Conservation (phyloP, 73 alveolate species). For the Paramecium biaurelia region DNA sequence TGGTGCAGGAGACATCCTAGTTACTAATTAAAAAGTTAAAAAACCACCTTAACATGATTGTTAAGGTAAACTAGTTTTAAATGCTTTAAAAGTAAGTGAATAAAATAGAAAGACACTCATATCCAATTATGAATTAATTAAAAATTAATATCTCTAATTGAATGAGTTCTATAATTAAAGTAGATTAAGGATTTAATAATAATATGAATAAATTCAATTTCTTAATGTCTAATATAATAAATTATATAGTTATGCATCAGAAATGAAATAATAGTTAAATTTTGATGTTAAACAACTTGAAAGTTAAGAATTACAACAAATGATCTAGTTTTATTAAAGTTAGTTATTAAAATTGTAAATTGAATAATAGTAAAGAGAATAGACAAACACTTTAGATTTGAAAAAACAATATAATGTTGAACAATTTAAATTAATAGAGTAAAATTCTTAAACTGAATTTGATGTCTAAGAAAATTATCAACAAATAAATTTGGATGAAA, state of each 20-base stretch:
- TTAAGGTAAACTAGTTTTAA: slow-evolving; percentile 22
- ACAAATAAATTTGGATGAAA: not conserved
- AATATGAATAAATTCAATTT: not conserved
- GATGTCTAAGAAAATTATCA: not conserved
- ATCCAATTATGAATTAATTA: not conserved
- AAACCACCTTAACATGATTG: slow-evolving; percentile 43
- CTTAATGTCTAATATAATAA: not conserved
- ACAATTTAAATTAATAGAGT: not conserved
- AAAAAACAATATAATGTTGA: not conserved
- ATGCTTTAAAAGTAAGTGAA: not conserved
- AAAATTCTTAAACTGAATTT: not conserved
- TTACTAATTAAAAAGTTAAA: not conserved
- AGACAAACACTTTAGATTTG: not conserved
- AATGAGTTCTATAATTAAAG: not conserved
- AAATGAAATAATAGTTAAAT: not conserved
- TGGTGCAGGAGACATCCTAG: slow-evolving; percentile 16
- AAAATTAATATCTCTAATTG: not conserved
- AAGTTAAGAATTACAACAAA: not conserved
- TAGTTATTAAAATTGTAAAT: not conserved
- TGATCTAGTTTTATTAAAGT: not conserved
- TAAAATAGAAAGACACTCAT: not conserved
- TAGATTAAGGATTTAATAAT: not conserved
- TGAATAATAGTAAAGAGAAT: not conserved
- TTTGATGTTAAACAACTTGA: not conserved
- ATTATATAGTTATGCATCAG: not conserved